A percentile compares a stretch with the other conserved stretches of the same genome.
These are phyloP conservation scores for Prosopis cineraria DNA, from an alignment of 306 rosid species.

Conservation along the genomic window DNA sequence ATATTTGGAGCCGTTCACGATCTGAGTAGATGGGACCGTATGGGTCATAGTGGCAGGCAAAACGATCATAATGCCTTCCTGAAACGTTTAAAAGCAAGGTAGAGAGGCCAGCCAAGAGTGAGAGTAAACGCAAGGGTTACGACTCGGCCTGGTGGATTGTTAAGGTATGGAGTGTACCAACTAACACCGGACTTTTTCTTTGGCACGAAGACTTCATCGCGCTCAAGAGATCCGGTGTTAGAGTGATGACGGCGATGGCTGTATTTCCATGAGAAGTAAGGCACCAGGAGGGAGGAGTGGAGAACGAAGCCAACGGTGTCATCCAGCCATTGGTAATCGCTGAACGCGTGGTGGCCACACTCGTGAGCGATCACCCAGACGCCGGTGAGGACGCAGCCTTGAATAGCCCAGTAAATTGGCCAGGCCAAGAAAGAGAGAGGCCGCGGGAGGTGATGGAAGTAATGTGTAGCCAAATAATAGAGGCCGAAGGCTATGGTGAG, in stretches of 20 bases:
- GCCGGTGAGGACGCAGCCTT: slow-evolving; percentile 89
- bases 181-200: slow-evolving; percentile 49
- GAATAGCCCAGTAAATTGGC: slow-evolving; percentile 42
- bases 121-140: slow-evolving; percentile 58
- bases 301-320: slow-evolving; percentile 86
- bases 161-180: slow-evolving; percentile 77
- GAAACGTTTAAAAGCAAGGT: slow-evolving; percentile 84
- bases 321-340: slow-evolving; percentile 91
- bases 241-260: slow-evolving; percentile 99
- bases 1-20: slow-evolving; percentile 77
- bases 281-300: slow-evolving; percentile 89
- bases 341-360: slow-evolving; percentile 98
- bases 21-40: slow-evolving; percentile 81
- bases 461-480: background rate
- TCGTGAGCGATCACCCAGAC: slow-evolving; percentile 97
- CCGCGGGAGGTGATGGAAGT: slow-evolving; percentile 4
- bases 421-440: slow-evolving; percentile 11
- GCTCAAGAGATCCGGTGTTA: slow-evolving; percentile 83
- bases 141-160: slow-evolving; percentile 82
- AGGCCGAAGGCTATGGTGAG: slow-evolving; percentile 2
- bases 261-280: slow-evolving; percentile 96
- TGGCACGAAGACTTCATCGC: slow-evolving; percentile 96
- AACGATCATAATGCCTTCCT: slow-evolving; percentile 75
- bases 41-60: slow-evolving; percentile 90
- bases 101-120: slow-evolving; percentile 93